Evolutionary conservation across 805 yeast genomes (phyloP), one percentile per base, ranked within the genome.

Genomic region (Lipomyces sp.): DNA sequence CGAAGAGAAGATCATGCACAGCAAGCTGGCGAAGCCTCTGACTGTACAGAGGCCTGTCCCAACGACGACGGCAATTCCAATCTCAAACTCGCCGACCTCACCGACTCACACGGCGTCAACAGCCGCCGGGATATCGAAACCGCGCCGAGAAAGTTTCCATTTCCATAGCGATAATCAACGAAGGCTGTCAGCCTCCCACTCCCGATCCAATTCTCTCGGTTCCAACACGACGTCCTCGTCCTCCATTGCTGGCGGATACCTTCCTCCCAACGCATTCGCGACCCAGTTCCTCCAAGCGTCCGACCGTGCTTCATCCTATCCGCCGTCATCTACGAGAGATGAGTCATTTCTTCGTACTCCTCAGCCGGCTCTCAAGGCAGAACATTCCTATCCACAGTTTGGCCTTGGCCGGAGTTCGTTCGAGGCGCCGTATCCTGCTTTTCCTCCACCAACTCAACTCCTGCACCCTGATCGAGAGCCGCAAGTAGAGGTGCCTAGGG

Each of bases 1-100:
- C 39, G 71, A 68, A 53, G 71, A 68, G 55, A 68, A 68, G 58
- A 54, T 68, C 48, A n/a, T 65, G 13, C 64, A 62, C 55, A 54
- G 60, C 63, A 57, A 45, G 24, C 68, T 65, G 37, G 65, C 63
- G n/a, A 48, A 57, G 18, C 60, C 60, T 24, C 61, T 57, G 6
- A 33, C 37, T 29, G 35, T 45, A 4, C 29, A 54, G 13, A 30
- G 53, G 6, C 30, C 33, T 7, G 34, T 48, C n/a, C n/a, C 35
- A 11, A 13, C 63, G 29, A 37, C 32, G 29, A 37, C 32, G 45
- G 29, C 57, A 24, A 18, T 30, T 15, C 35, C 58, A 8, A 34
- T 18, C 32, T 18, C 53, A 15, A 7, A 45, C 50, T 32, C 63
- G 24, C 7, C 48, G 15, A 18, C 54, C 32, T 24, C 61, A 33